Conservation (phyloP, 2,329 filamentous ascomycete genomes). For the Chalara sp. region DNA sequence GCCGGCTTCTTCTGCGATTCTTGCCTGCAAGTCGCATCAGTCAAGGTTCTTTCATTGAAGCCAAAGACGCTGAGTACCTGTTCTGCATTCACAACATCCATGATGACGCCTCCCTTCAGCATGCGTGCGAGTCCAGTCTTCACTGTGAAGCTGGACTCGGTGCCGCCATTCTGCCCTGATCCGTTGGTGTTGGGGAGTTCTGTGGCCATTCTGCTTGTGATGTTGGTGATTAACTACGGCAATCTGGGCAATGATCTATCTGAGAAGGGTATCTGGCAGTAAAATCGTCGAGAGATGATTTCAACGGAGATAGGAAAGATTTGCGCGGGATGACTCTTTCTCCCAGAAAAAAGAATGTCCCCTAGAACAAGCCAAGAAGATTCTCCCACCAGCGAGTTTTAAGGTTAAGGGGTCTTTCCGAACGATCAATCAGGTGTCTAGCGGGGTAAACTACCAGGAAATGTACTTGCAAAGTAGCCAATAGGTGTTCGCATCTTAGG, state of each 20-base stretch:
- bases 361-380: too few species aligned
- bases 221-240: slow-evolving; percentile 15
- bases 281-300: too few species aligned
- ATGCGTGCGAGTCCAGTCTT: slow-evolving; percentile 96
- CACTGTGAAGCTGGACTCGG: slow-evolving; percentile 60
- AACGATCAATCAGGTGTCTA: too few species aligned
- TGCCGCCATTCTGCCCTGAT: slow-evolving; percentile 13
- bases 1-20: slow-evolving; percentile 95
- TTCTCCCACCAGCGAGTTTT: too few species aligned
- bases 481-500: too few species aligned
- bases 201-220: slow-evolving; percentile 25
- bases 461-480: too few species aligned
- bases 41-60: not conserved
- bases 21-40: slow-evolving; percentile 49
- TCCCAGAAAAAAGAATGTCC: too few species aligned
- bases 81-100: slow-evolving; percentile 93
- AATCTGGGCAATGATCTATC: not conserved
- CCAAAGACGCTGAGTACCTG: slow-evolving; percentile 45
- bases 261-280: too few species aligned
- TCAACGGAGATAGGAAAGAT: too few species aligned
- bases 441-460: too few species aligned
- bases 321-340: too few species aligned
- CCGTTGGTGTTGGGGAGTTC: slow-evolving; percentile 36
- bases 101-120: slow-evolving; percentile 98
- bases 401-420: too few species aligned